A percentile compares a stretch with the other conserved stretches of the same genome.
Conservation (phyloP, 306 rosid genomes). For the Vicia villosa region DNA sequence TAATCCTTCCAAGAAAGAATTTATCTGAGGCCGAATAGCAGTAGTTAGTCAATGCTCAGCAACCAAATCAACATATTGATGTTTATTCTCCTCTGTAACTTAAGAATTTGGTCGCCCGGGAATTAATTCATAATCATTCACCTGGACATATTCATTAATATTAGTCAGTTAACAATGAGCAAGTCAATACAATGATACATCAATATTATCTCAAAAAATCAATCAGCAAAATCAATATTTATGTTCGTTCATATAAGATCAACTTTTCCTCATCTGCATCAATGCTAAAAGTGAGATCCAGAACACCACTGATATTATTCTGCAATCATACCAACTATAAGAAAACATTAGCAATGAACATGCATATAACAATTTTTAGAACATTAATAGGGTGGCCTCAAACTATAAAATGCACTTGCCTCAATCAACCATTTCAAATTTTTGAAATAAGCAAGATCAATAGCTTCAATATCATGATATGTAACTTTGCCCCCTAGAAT, state of each 20-base stretch:
- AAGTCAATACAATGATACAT: slow-evolving; percentile 15
- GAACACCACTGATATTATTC: slow-evolving; percentile 81
- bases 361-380: slow-evolving; percentile 4
- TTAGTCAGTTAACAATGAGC: slow-evolving; percentile 16
- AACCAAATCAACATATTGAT: slow-evolving; percentile 86
- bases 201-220: slow-evolving; percentile 28
- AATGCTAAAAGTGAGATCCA: slow-evolving; percentile 93
- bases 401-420: slow-evolving; percentile 47
- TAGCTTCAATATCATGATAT: slow-evolving; percentile 97
- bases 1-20: slow-evolving; percentile 89
- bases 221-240: slow-evolving; percentile 49
- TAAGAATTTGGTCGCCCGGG: slow-evolving; percentile 92
- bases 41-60: slow-evolving; percentile 93
- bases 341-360: slow-evolving; percentile 28
- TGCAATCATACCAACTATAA: slow-evolving; percentile 43
- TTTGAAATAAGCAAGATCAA: slow-evolving; percentile 87
- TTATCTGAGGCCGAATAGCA: slow-evolving; percentile 96
- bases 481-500: slow-evolving; percentile 89
- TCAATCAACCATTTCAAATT: slow-evolving; percentile 97
- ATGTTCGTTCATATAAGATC: slow-evolving; percentile 84
- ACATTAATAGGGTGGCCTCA: neutral
- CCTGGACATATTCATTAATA: slow-evolving; percentile 55
- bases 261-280: slow-evolving; percentile 97
- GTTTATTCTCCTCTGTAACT: slow-evolving; percentile 96
- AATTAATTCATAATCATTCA: slow-evolving; percentile 89